Conservation (phyloP, 202 grass and related monocot genomes). For the Schoenoplectus tabernaemontani region DNA sequence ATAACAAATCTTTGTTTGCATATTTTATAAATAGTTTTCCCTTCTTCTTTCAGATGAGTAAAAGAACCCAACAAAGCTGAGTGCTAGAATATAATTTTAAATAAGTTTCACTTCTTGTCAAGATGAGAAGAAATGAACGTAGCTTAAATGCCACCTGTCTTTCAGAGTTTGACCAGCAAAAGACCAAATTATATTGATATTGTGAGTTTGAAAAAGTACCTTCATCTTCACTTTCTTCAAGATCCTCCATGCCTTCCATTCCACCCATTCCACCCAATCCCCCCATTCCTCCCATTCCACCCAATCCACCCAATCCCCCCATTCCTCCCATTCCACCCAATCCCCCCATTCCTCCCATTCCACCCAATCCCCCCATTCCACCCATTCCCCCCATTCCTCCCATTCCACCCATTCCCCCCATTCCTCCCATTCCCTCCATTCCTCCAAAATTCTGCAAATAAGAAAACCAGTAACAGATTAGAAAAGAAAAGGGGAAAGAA, state of each 20-base stretch:
- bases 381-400: not conserved
- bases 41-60: not conserved
- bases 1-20: not conserved
- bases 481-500: slow-evolving; percentile 1
- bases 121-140: not conserved
- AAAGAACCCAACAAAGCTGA: not conserved
- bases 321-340: slow-evolving; percentile 50
- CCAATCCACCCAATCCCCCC: slow-evolving; percentile 26
- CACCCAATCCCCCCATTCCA: not conserved
- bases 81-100: not conserved
- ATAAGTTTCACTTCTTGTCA: not conserved
- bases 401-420: slow-evolving; percentile 23
- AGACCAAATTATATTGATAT: not conserved
- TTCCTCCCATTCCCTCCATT: slow-evolving; percentile 15
- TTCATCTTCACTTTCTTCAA: slow-evolving; percentile 88
- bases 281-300: slow-evolving; percentile 15
- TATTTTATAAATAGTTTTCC: not conserved
- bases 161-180: not conserved
- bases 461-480: slow-evolving; percentile 9
- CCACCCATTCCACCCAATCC: too few relatives aligned
- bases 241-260: slow-evolving; percentile 54
- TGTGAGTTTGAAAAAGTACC: slow-evolving; percentile 35
- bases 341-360: slow-evolving; percentile 30
- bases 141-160: slow-evolving; percentile 9
- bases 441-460: slow-evolving; percentile 64